Conservation (phyloP, 768 basidiomycete genomes). For the Cantharellus anzutake region DNA sequence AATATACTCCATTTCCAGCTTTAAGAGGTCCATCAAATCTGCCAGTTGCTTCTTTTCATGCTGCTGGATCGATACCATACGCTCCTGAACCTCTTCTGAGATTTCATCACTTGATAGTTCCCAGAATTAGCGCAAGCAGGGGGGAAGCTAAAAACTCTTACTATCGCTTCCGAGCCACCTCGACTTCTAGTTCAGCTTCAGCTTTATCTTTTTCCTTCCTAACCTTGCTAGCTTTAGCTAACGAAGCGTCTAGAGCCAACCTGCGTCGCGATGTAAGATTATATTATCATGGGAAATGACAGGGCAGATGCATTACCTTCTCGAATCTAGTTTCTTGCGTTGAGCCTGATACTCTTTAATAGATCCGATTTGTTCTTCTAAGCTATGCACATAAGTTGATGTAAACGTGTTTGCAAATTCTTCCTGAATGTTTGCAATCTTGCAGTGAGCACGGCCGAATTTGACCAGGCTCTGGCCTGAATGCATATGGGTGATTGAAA, state of each 20-base stretch:
- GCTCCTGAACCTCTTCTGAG: constrained; percentile 60
- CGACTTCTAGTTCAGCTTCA: constrained; percentile 70
- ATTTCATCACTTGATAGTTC: constrained; percentile 51
- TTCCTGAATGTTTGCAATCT: constrained; percentile 70
- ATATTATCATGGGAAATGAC: background rate
- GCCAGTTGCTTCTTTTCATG: constrained; percentile 53
- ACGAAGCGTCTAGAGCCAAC: constrained; percentile 58
- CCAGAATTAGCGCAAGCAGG: background rate
- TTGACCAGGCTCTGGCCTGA: constrained; percentile 53
- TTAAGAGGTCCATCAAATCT: constrained; percentile 51
- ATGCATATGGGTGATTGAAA: background rate
- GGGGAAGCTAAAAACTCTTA: constrained; percentile 21
- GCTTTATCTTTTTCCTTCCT: constrained; percentile 62
- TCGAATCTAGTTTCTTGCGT: constrained; percentile 73
- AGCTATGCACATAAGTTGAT: constrained; percentile 51
- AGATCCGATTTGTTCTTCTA: constrained; percentile 45
- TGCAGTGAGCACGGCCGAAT: constrained; percentile 70
- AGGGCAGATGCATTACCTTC: constrained; percentile 29
- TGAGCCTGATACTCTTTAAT: constrained; percentile 69
- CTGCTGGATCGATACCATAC: constrained; percentile 60
- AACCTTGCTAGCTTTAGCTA: constrained; percentile 43
- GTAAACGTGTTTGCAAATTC: constrained; percentile 51
- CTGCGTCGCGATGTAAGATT: constrained; percentile 20
- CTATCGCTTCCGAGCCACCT: constrained; percentile 56
- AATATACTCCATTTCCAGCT: constrained; percentile 55